Evolutionary conservation across 2,329 filamentous ascomycete genomes (phyloP), one percentile per base, ranked within the genome.

Genomic region (Bipolaris cookei): DNA sequence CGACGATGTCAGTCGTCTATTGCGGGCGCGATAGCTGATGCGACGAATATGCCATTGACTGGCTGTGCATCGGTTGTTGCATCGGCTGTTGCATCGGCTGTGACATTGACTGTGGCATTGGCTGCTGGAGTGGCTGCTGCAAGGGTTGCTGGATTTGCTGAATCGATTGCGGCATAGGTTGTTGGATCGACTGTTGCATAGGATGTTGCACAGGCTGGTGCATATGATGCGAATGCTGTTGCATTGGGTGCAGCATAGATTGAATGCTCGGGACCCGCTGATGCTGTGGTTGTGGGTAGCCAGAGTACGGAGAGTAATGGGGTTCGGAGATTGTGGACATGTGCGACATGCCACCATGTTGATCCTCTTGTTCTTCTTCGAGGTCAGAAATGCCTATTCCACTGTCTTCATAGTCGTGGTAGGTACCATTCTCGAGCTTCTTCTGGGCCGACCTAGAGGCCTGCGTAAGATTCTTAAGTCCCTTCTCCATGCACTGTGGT

Each of bases 401-500:
- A 79, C 86, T 89, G 79, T 91, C 89, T 79, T 90, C 88, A 79
- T 79, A 74, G 65, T 79, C 76, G 65, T 71, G 72, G 70, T 78
- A 76, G 68, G 71, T 80, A 78, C 77, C 78, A 67, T 66, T 65
- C 51, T 65, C 65, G 81, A 85, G 85, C 78, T 87, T 88, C 68
- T 88, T 88, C 56, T 85, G 82, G 56, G 84, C 86, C 54, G 88
- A 84, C 60, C 90, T 86, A 63, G 87, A 83, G 50, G 87, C 85
- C 66, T 87, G 86, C 73, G 89, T 88, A 56, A 95, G 83, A 76
- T 91, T 92, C 79, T 92, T 94, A 67, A 94, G 81, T 34, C 91
- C 91, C 71, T 90, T 90, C 74, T 90, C 88, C 87, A 95, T 91
- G 78, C 90, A 92, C 90, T 94, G 64, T 10, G 52, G 21, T 57